Base-by-base conservation (phyloP, 2,329 filamentous ascomycete genomes). In the Colletotrichum sp. region DNA sequence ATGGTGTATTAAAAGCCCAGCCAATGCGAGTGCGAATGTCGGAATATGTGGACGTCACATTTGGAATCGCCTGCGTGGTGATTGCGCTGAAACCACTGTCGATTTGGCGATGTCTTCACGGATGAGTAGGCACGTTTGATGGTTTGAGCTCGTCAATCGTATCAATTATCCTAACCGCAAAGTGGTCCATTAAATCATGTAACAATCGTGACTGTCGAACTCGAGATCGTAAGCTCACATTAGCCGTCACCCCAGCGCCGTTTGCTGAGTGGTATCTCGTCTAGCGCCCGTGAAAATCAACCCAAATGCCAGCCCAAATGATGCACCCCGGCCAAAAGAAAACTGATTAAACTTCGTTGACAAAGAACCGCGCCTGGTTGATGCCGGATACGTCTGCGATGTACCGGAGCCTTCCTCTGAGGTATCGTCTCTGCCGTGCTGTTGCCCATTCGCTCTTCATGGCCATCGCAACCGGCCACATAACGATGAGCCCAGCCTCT, bases 331-430 rank as follows among this genome's bases (percentile, higher is more conserved):
- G n/a, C n/a, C n/a, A n/a, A n/a, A n/a, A 13, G 6, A 52, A 2
- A 21, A 52, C 44, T 3, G 44, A 13, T 59, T 6, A 64, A n/a
- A 65, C 64, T 28, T 77, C 79, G 15, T 78, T 76, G 3, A 80
- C 67, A 21, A 80, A 76, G n/a, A 76, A 74, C 15, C 74, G 71
- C 15, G 78, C 79, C 74, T 79, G 79, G 18, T 67, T 78, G 32
- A 80, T 76, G 3, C 79, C 79, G 8, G 78, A 78, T 4, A 74
- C 73, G 28, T 80, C 79, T 9, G 78, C 79, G 30, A 80, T 62
- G 30, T 78, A 79, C 9, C 68, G 76, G n/a, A 80, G 76, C 10
- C 78, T 68, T 16, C 60, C 76, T 10, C 73, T 28, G 5, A 79
- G 57, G 63, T 79, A 79, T 8, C 67, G 67, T 60, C 78, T 75